Evolutionary conservation across 306 rosid genomes (phyloP), one percentile per base, ranked within the genome.

Genomic region (Cucurbita pepo): DNA sequence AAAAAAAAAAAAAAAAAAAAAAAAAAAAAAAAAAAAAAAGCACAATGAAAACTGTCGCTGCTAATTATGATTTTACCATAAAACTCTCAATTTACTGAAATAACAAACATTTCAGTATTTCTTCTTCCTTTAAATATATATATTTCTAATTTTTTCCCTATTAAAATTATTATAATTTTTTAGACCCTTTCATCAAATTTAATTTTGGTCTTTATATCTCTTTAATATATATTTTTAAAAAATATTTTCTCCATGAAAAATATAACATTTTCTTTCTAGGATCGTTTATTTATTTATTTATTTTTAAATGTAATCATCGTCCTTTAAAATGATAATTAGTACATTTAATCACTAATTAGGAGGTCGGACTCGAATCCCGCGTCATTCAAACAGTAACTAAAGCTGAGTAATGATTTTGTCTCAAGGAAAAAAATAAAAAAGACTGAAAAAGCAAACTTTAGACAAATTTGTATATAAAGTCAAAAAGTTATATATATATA

Each of bases 31-130:
- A 13, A 21, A 44, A 37, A 34, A 41, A 37, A 82, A 70, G 52
- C 82, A 82, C 77, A 76, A 6, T 13, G 21, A 45, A 21, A 47
- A 67, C 69, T 83, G 84, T 82, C 79, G 44, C 40, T 85, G 34
- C 40, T 12, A 25, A 40, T 85, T 77, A 71, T 80, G 82, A 87
- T 72, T 85, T 72, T 75, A 77, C 75, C 80, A 87, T 82, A 82
- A 79, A 82, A 76, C 79, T 76, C 86, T 83, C 76, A 76, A 66
- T 69, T 77, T 82, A 70, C 85, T 79, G 79, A 74, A 81, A 81
- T 87, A 84, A 84, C 86, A 83, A 69, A 21, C 76, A 75, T 82
- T 77, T 76, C 77, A 65, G 89, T 83, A 79, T 75, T 83, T 76
- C 71, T 63, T 34, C 78, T 72, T 40, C 57, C 16, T 45, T 67